phyloP scores from a whole-genome alignment of 176 grass and related monocot genomes.

The Secale cereale region DNA sequence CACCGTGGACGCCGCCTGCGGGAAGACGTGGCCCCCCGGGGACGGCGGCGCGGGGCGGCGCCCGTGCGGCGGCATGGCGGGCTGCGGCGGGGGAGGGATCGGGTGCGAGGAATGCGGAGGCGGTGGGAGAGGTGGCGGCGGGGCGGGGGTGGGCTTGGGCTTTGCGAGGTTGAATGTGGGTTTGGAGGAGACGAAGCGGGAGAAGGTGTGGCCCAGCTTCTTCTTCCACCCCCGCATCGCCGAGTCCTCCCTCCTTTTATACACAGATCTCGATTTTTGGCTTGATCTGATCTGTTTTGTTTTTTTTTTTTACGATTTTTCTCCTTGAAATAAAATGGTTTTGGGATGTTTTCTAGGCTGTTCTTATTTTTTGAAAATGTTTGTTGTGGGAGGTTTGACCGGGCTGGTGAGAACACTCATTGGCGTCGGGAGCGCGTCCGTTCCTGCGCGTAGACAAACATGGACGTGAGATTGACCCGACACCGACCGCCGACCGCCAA shows the following conservation, averaged over 20 bases:
- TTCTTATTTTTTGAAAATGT: neutral
- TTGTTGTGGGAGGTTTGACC: neutral
- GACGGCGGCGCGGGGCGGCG: neutral
- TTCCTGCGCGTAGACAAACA: conserved; percentile 6
- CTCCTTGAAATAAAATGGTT: neutral
- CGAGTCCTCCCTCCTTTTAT: neutral
- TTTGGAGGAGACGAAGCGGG: conserved; percentile 28
- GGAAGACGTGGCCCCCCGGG: conserved; percentile 39
- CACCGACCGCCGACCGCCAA: too few species aligned
- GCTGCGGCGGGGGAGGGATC: neutral
- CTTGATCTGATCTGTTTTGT: neutral
- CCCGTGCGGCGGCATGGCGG: conserved; percentile 22
- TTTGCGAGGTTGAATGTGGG: neutral
- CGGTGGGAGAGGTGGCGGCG: neutral
- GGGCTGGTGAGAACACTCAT: neutral
- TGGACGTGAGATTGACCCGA: neutral
- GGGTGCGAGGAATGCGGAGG: neutral
- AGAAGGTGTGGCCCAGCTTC: conserved; percentile 38
- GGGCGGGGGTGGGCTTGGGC: neutral
- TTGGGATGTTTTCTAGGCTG: neutral
- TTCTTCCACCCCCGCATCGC: conserved; percentile 41
- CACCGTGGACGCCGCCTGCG: conserved; percentile 61
- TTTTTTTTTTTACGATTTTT: neutral
- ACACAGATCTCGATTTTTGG: neutral
- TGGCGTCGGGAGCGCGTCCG: too few species aligned